Base-by-base conservation (phyloP, 1,284 basidiomycete genomes). In the Limonomyces culmigenus region DNA sequence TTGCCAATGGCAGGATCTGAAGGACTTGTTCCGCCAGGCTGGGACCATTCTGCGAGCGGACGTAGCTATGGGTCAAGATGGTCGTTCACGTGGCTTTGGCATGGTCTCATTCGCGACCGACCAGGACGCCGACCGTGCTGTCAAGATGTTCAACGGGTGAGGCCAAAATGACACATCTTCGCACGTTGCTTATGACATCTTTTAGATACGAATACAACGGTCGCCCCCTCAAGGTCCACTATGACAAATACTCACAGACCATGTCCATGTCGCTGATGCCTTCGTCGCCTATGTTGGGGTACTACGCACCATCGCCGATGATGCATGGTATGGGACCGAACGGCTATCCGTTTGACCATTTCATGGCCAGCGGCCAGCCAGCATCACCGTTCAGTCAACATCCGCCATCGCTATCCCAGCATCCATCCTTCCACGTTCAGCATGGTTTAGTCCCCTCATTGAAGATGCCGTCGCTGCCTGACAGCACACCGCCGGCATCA, bases 1-100 rank as follows among this genome's bases (percentile, higher is more conserved):
- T 46, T 85, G 86, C 49, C 91, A 95, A 60, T 98, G 93, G 93
- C 93, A 97, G 57, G 89, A 95, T 49, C 67, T 96, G 40, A 93
- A 93, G 54, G 89, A 95, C 49, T 66, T 93, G 3, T 89, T 93
- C 52, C 71, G 89, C 10, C 75, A 84, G 45, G 83, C 83, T 2
- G 89, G 88, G 6, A 77, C 80, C 13, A 81, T 96, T 35, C 62
- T 88, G 19, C 74, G 89, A 14, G 89, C 86, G 6, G 88, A 95
- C 48, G 86, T 95, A 2, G 84, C 84, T 2, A 65, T 88, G 5
- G 83, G 78, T n/a, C 70, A 70, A 0, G 86, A 92, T 42, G 85
- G 86, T 3, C 69, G 86, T 29, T 86, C 83, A 20, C 64, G 85
- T 36, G 89, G 89, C 0, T 91, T 87, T 47, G 89, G 88, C 1